A percentile compares a stretch with the other conserved stretches of the same genome.
Evolutionary conservation across 176 grass and related monocot species (phyloP).

Genomic region (Luzula sylvatica): DNA sequence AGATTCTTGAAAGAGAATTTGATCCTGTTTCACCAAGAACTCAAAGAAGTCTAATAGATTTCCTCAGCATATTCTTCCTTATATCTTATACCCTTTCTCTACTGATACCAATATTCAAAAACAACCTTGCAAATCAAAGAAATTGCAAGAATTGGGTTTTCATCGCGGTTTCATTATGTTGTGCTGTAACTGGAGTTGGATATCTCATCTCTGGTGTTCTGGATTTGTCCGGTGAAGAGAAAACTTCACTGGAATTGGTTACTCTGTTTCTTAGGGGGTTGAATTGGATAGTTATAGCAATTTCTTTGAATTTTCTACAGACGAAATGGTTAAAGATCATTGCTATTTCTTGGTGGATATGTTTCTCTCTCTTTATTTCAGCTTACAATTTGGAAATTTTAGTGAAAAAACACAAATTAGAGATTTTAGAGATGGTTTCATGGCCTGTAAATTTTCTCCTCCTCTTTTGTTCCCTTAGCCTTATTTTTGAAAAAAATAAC

Average conservation of each 20-base stretch:
- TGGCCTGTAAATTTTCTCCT: slow-evolving; percentile 56
- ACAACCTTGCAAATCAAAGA: slow-evolving; percentile 1
- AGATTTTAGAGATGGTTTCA: slow-evolving; percentile 28
- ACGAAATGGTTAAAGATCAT: slow-evolving; percentile 19
- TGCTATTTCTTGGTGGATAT: slow-evolving; percentile 56
- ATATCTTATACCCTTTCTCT: slow-evolving; percentile 11
- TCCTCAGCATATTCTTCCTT: slow-evolving; percentile 24
- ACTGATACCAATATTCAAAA: slow-evolving; percentile 4
- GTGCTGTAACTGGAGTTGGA: slow-evolving; percentile 17
- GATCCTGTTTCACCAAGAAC: slow-evolving; percentile 23
- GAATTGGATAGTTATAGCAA: slow-evolving; percentile 34
- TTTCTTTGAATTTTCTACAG: slow-evolving; percentile 43
- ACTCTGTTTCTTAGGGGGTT: slow-evolving; percentile 30
- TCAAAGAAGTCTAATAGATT: slow-evolving; percentile 33
- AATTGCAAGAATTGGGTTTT: slow-evolving; percentile 10
- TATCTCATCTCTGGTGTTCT: slow-evolving; percentile 22
- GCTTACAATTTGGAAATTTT: slow-evolving; percentile 44
- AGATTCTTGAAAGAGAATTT: slow-evolving; percentile 22
- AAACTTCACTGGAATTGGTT: background rate
- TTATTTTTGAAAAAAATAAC: slow-evolving; percentile 1
- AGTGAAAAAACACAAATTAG: background rate
- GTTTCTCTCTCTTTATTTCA: slow-evolving; percentile 43
- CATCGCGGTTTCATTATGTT: slow-evolving; percentile 19
- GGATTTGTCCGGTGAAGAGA: background rate
- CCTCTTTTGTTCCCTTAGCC: slow-evolving; percentile 31